Evolutionary conservation across 306 rosid species (phyloP).

Genomic region (Cyamopsis tetragonoloba): DNA sequence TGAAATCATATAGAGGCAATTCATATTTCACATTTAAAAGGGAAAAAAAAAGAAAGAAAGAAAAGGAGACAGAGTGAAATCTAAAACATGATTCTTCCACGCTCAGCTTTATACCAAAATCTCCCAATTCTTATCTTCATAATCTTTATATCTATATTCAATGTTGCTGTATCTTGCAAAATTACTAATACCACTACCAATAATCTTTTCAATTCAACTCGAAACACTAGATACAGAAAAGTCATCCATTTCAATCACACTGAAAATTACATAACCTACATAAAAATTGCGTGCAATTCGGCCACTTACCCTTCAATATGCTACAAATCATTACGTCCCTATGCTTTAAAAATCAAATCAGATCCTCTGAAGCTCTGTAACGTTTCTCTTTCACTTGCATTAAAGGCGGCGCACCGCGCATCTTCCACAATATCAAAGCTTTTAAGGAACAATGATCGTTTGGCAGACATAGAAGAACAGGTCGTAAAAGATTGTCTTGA

Average conservation of each 20-base stretch:
- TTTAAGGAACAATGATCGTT: neutral
- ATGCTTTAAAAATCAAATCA: slow-evolving; percentile 40
- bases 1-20: too few relatives aligned
- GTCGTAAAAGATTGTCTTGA: slow-evolving; percentile 34
- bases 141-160: too few relatives aligned
- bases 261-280: slow-evolving; percentile 7
- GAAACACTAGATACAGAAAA: too few relatives aligned
- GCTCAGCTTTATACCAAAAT: too few relatives aligned
- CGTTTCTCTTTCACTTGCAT: slow-evolving; percentile 36
- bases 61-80: too few relatives aligned
- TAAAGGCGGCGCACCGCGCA: slow-evolving; percentile 21
- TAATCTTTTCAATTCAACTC: too few relatives aligned
- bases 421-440: slow-evolving; percentile 19
- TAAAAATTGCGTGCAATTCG: slow-evolving; percentile 38
- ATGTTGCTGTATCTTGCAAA: too few relatives aligned
- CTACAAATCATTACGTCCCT: slow-evolving; percentile 32
- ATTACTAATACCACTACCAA: too few relatives aligned
- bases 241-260: neutral
- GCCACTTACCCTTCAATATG: slow-evolving; percentile 47
- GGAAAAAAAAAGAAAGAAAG: too few relatives aligned
- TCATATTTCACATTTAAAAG: too few relatives aligned
- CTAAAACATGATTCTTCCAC: too few relatives aligned
- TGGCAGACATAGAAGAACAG: neutral
- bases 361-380: slow-evolving; percentile 44
- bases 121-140: too few relatives aligned